Conservation (phyloP, 2,329 filamentous ascomycete genomes). For the Helminthosporium solani region DNA sequence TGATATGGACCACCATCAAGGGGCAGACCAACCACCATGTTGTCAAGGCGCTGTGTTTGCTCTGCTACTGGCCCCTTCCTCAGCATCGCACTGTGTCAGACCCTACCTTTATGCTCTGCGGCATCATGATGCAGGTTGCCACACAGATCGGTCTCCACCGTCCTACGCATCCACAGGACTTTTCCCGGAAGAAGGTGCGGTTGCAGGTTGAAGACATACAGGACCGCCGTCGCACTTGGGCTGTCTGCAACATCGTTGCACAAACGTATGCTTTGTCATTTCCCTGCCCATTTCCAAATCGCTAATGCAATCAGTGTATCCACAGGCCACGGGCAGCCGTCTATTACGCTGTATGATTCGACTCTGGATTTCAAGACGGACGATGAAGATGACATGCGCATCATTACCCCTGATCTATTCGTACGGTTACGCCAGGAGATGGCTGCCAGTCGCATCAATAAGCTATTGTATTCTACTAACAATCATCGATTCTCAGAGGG, state of each 20-base stretch:
- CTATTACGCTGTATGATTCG: conserved; percentile 75
- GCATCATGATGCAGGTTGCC: conserved; percentile 84
- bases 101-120: conserved; percentile 77
- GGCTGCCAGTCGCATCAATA: conserved; percentile 42
- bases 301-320: conserved; percentile 57
- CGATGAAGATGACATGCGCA: conserved; percentile 41
- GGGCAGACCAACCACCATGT: conserved; percentile 78
- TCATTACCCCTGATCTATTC: conserved; percentile 38
- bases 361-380: conserved; percentile 54
- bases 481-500: conserved; percentile 34
- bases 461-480: conserved; percentile 38
- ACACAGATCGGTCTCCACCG: conserved; percentile 81
- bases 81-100: conserved; percentile 79
- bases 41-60: conserved; percentile 75
- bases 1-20: conserved; percentile 76
- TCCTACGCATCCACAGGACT: conserved; percentile 80
- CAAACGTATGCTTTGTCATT: conserved; percentile 56
- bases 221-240: conserved; percentile 79
- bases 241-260: conserved; percentile 80
- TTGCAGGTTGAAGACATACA: conserved; percentile 76
- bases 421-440: conserved; percentile 42
- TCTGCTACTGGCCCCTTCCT: conserved; percentile 80
- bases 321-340: conserved; percentile 81
- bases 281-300: conserved; percentile 3
- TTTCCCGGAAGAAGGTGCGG: conserved; percentile 72